Percentiles rank a stretch among this genome's conserved stretches.
Conservation (phyloP, 192 early-diverging fungal species). For the Allomyces macrogynus region DNA sequence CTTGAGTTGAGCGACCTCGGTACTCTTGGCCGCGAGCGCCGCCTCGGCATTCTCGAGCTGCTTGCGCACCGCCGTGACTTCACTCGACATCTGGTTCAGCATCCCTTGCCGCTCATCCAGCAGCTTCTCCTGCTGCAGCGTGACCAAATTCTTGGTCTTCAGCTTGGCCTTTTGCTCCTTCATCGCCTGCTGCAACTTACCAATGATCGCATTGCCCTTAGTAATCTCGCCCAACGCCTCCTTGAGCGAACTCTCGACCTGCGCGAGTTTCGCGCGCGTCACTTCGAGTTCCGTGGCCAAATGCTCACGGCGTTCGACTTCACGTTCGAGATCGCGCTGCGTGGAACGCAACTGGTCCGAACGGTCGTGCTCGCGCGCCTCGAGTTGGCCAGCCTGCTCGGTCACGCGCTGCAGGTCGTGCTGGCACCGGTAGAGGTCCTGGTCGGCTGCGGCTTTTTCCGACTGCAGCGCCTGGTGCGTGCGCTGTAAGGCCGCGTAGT, state of each 20-base stretch:
- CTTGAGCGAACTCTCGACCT: slow-evolving; percentile 5
- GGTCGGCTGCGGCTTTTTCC: neutral
- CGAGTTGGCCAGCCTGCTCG: neutral
- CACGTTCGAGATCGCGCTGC: neutral
- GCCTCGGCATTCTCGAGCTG: slow-evolving; percentile 3
- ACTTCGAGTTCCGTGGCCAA: neutral
- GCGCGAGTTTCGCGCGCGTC: slow-evolving; percentile 2
- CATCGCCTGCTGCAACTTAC: slow-evolving; percentile 24
- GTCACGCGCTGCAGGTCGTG: slow-evolving; percentile 9
- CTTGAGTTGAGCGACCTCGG: neutral
- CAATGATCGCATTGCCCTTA: slow-evolving; percentile 41
- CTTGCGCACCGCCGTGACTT: slow-evolving; percentile 13
- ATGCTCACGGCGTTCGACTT: neutral
- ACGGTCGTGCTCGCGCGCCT: neutral
- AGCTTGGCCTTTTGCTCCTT: slow-evolving; percentile 25
- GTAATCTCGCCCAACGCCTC: slow-evolving; percentile 9
- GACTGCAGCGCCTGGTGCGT: neutral
- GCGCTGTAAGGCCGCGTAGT: slow-evolving; percentile 5
- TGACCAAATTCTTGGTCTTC: slow-evolving; percentile 34
- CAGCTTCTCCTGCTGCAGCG: slow-evolving; percentile 34
- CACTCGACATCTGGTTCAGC: slow-evolving; percentile 18
- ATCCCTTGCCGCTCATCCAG: slow-evolving; percentile 21
- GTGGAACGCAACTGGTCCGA: neutral
- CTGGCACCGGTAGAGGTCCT: slow-evolving; percentile 7
- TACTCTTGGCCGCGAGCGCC: neutral